These are phyloP conservation scores for Claviceps digitariae DNA, from an alignment of 2,329 filamentous ascomycete genomes.

Conservation along the genomic window DNA sequence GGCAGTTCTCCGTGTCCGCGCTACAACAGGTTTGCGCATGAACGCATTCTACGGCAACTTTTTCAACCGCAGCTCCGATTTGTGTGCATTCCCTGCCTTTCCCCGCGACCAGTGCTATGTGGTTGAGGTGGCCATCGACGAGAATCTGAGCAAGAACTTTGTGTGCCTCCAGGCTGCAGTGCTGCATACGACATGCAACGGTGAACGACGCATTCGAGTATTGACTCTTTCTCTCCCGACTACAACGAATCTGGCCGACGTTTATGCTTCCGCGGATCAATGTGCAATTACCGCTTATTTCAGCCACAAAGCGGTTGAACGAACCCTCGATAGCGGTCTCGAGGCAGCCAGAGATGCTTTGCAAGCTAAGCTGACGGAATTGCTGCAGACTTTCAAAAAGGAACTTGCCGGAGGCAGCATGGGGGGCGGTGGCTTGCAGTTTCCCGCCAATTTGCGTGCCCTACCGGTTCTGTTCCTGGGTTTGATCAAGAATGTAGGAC, in stretches of 20 bases:
- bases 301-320: constrained; percentile 94
- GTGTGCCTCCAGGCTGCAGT: constrained; percentile 91
- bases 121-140: constrained; percentile 95
- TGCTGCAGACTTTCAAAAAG: constrained; percentile 92
- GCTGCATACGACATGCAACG: constrained; percentile 94
- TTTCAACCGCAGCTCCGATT: constrained; percentile 94
- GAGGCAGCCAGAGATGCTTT: constrained; percentile 85
- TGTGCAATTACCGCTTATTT: constrained; percentile 88
- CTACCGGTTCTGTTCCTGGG: constrained; percentile 85
- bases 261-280: constrained; percentile 92
- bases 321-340: constrained; percentile 69
- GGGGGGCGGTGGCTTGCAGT: constrained; percentile 85
- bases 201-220: constrained; percentile 87
- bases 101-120: constrained; percentile 95
- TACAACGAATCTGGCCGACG: constrained; percentile 75
- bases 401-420: constrained; percentile 92
- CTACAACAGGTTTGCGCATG: constrained; percentile 89
- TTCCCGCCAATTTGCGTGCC: constrained; percentile 81
- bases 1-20: constrained; percentile 87
- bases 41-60: constrained; percentile 99
- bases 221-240: constrained; percentile 88
- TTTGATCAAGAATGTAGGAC: constrained; percentile 88
- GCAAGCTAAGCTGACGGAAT: constrained; percentile 81
- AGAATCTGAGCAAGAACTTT: constrained; percentile 80
- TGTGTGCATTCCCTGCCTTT: constrained; percentile 96